These are phyloP conservation scores for Trebouxiophyceae sp. DNA, from an alignment of 163 green algal species.

Conservation along the genomic window DNA sequence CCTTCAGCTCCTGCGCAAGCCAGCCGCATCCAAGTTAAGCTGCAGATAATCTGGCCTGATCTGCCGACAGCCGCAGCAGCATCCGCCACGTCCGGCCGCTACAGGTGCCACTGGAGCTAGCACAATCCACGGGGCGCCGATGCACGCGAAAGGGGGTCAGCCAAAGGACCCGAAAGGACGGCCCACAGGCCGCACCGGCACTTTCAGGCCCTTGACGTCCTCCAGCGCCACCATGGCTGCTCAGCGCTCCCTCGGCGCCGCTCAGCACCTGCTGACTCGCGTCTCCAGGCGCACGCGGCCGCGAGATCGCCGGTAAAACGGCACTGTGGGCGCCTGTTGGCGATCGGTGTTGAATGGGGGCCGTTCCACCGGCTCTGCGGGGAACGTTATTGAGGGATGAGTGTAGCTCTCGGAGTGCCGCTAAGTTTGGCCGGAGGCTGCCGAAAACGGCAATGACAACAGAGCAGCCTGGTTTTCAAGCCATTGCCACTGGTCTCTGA, in stretches of 20 bases:
- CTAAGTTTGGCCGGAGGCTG: too few species aligned
- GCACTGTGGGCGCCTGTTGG: not conserved
- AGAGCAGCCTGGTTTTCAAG: too few species aligned
- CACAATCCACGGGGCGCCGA: not conserved
- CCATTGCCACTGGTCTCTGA: too few species aligned
- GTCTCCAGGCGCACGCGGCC: too few species aligned
- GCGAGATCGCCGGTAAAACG: not conserved
- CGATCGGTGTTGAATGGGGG: not conserved
- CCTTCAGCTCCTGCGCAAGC: conserved; percentile 21
- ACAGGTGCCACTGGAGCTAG: not conserved
- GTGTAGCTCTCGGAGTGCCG: too few species aligned
- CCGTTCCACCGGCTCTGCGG: too few species aligned
- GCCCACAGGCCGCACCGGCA: not conserved
- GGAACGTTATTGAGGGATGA: too few species aligned
- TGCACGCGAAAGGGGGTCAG: not conserved
- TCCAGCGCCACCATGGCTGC: conserved; percentile 1
- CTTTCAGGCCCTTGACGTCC: conserved; percentile 12
- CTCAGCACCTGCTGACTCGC: too few species aligned
- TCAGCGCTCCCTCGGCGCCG: too few species aligned
- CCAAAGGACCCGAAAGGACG: not conserved
- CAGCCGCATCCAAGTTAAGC: too few species aligned
- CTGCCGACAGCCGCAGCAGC: not conserved
- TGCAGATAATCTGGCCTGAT: not conserved
- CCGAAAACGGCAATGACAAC: too few species aligned
- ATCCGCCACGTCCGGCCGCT: not conserved